These are phyloP conservation scores for Triticum dicoccoides DNA, from an alignment of 176 grass and related monocot genomes.

Conservation along the genomic window DNA sequence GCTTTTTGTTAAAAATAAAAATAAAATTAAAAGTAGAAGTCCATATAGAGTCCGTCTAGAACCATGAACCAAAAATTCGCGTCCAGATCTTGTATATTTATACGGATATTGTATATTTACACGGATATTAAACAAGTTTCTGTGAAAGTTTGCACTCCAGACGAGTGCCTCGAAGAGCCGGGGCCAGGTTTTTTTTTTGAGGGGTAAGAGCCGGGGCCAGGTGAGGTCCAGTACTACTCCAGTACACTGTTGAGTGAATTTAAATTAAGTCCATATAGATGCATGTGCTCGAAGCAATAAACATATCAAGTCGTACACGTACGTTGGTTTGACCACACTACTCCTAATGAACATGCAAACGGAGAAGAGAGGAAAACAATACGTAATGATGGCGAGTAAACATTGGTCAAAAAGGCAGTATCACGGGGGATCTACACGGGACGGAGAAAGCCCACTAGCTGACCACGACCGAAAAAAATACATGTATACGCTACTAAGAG, in stretches of 20 bases:
- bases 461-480: slow-evolving; percentile 6
- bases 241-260: neutral
- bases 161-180: too few species aligned
- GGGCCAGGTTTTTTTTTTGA: too few species aligned
- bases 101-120: too few species aligned
- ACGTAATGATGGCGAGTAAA: slow-evolving; percentile 25
- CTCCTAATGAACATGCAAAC: too few species aligned
- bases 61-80: too few species aligned
- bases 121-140: too few species aligned
- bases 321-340: slow-evolving; percentile 20
- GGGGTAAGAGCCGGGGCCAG: neutral
- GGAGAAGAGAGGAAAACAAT: neutral
- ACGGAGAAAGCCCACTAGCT: slow-evolving; percentile 22
- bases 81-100: too few species aligned
- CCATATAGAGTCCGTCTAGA: too few species aligned
- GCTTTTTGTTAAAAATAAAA: too few species aligned
- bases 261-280: neutral
- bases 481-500: neutral
- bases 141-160: too few species aligned
- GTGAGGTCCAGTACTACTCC: neutral
- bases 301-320: neutral
- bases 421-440: slow-evolving; percentile 30
- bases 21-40: too few species aligned
- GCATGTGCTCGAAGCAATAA: slow-evolving; percentile 13
- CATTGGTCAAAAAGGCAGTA: slow-evolving; percentile 43